phyloP scores from a whole-genome alignment of 306 rosid genomes.

The Arachis stenosperma region DNA sequence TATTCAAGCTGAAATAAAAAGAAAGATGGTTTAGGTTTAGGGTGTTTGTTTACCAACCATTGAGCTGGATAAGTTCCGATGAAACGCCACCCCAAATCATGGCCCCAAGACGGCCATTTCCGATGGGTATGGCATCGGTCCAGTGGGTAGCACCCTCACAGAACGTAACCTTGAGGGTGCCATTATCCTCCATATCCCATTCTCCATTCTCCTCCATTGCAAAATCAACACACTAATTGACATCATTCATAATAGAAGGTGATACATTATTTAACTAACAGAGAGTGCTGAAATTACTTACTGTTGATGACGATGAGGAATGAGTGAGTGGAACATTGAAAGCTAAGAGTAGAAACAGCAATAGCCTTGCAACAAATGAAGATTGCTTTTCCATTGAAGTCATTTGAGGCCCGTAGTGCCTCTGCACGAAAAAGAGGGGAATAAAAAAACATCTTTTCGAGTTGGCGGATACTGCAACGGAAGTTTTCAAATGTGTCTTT shows the following conservation, averaged over 20 bases:
- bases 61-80: constrained; percentile 79
- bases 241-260: too few relatives aligned
- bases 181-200: constrained; percentile 39
- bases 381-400: too few relatives aligned
- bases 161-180: constrained; percentile 72
- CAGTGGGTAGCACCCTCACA: constrained; percentile 68
- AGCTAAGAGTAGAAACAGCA: not conserved
- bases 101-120: constrained; percentile 94
- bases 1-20: constrained; percentile 1
- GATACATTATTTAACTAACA: too few relatives aligned
- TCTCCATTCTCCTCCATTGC: constrained; percentile 24
- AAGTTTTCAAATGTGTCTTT: too few relatives aligned
- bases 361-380: not conserved
- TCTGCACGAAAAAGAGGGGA: too few relatives aligned
- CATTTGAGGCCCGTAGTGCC: too few relatives aligned
- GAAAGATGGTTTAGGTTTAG: not conserved
- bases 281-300: not conserved
- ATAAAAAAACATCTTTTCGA: too few relatives aligned
- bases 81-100: constrained; percentile 92
- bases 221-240: too few relatives aligned
- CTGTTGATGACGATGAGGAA: not conserved
- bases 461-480: too few relatives aligned
- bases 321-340: not conserved
- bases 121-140: constrained; percentile 91
- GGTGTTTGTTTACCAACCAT: constrained; percentile 52